phyloP scores from a whole-genome alignment of 768 basidiomycete genomes.

The Suillus clintonianus region DNA sequence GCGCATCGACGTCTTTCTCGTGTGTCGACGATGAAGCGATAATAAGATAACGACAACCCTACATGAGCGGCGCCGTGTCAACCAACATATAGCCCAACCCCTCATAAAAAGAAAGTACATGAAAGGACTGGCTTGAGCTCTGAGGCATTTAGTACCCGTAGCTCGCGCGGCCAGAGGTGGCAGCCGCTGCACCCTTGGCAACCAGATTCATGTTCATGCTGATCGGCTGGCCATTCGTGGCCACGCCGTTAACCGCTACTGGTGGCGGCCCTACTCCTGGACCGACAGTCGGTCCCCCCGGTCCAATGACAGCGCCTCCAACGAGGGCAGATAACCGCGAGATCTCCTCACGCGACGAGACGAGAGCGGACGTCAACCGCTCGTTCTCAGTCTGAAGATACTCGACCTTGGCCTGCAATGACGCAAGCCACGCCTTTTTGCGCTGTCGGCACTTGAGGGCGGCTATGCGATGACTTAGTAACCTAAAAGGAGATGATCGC shows the following conservation, averaged over 20 bases:
- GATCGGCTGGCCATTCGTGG: constrained; percentile 37
- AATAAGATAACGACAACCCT: constrained; percentile 4
- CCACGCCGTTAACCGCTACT: constrained; percentile 22
- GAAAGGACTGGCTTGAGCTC: constrained; percentile 5
- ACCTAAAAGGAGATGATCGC: background rate
- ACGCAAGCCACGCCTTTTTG: constrained; percentile 96
- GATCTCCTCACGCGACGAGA: constrained; percentile 89
- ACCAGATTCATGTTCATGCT: constrained; percentile 46
- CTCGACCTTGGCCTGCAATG: constrained; percentile 93
- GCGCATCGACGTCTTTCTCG: background rate
- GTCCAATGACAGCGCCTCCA: constrained; percentile 60
- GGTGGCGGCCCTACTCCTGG: constrained; percentile 31
- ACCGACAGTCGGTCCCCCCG: constrained; percentile 31
- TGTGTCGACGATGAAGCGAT: background rate
- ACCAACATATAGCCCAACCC: constrained; percentile 5
- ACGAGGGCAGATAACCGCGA: constrained; percentile 77
- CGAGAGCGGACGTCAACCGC: constrained; percentile 82
- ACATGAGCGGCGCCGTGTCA: background rate
- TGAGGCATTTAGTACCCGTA: constrained; percentile 39
- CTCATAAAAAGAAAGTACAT: constrained; percentile 14
- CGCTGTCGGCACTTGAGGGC: constrained; percentile 98
- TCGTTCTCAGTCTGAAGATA: constrained; percentile 93
- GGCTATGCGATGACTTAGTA: constrained; percentile 48
- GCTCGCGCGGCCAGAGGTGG: constrained; percentile 34
- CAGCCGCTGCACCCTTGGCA: constrained; percentile 36